phyloP scores from a whole-genome alignment of 805 yeast species.

The Peterozyma xylosa region DNA sequence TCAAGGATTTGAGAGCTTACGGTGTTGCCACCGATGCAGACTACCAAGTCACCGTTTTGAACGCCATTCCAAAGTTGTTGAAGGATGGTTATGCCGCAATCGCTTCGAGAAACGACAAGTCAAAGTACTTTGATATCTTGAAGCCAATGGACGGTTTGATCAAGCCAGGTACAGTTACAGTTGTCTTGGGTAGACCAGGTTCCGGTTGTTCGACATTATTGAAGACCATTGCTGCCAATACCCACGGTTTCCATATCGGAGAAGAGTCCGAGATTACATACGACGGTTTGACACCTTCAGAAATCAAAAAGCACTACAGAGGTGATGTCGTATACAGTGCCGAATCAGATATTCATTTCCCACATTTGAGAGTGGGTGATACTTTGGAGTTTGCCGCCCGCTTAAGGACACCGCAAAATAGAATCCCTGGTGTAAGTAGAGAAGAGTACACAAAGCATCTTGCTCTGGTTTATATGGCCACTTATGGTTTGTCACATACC shows the following conservation, averaged over 20 bases:
- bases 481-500: conserved; percentile 29
- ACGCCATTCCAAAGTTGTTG: conserved; percentile 27
- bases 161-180: conserved; percentile 57
- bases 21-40: conserved; percentile 66
- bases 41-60: conserved; percentile 53
- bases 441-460: conserved; percentile 45
- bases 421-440: conserved; percentile 55
- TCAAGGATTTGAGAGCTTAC: conserved; percentile 48
- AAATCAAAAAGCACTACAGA: conserved; percentile 43
- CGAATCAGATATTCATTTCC: conserved; percentile 62
- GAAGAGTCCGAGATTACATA: conserved; percentile 38
- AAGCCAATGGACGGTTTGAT: conserved; percentile 62
- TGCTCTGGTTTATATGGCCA: conserved; percentile 44
- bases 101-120: conserved; percentile 16
- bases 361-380: conserved; percentile 59
- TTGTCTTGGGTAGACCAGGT: conserved; percentile 77
- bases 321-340: conserved; percentile 70
- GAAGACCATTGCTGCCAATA: conserved; percentile 50
- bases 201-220: conserved; percentile 70
- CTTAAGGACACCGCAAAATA: conserved; percentile 53
- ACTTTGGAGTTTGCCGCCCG: conserved; percentile 58
- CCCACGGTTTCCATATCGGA: conserved; percentile 50
- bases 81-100: conserved; percentile 14
- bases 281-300: conserved; percentile 46
- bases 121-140: conserved; percentile 39